phyloP scores from a whole-genome alignment of 768 basidiomycete genomes.

The Russula brevipes region DNA sequence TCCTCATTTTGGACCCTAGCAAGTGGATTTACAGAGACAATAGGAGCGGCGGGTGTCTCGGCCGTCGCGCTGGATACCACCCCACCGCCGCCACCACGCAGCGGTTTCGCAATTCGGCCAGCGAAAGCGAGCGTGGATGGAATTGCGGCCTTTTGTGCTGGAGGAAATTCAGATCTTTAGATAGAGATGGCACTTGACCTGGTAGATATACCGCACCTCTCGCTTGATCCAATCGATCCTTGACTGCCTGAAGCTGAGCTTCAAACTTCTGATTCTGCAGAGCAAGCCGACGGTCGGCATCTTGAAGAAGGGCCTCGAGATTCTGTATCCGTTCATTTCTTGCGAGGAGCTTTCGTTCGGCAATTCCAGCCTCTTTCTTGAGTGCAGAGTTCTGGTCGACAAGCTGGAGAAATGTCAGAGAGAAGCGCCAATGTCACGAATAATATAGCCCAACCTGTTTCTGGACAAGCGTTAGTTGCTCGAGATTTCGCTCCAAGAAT shows the following conservation, averaged over 20 bases:
- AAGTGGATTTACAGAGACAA: slow-evolving; percentile 58
- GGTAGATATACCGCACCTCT: slow-evolving; percentile 54
- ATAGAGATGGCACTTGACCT: slow-evolving; percentile 8
- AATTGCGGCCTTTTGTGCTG: slow-evolving; percentile 75
- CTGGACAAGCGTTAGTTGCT: slow-evolving; percentile 92
- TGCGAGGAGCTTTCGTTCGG: slow-evolving; percentile 92
- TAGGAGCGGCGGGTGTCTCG: slow-evolving; percentile 40
- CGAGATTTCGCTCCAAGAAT: slow-evolving; percentile 93
- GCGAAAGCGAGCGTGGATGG: slow-evolving; percentile 67
- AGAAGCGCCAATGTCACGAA: neutral
- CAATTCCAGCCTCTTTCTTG: slow-evolving; percentile 96
- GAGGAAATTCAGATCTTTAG: slow-evolving; percentile 25
- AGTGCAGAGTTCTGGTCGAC: slow-evolving; percentile 96
- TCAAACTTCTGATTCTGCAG: slow-evolving; percentile 95
- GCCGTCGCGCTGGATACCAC: slow-evolving; percentile 38
- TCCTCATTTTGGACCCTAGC: slow-evolving; percentile 78
- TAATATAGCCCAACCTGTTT: slow-evolving; percentile 65
- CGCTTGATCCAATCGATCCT: slow-evolving; percentile 88
- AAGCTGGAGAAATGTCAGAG: slow-evolving; percentile 48
- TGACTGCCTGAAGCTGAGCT: slow-evolving; percentile 84
- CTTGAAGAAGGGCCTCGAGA: slow-evolving; percentile 86
- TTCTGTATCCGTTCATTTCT: slow-evolving; percentile 98
- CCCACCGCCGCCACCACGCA: slow-evolving; percentile 85
- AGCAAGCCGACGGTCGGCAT: slow-evolving; percentile 89
- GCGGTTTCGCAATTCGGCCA: slow-evolving; percentile 93